Evolutionary conservation across 2,329 filamentous ascomycete species (phyloP).

Genomic region (Chaetoscypha palmicola): DNA sequence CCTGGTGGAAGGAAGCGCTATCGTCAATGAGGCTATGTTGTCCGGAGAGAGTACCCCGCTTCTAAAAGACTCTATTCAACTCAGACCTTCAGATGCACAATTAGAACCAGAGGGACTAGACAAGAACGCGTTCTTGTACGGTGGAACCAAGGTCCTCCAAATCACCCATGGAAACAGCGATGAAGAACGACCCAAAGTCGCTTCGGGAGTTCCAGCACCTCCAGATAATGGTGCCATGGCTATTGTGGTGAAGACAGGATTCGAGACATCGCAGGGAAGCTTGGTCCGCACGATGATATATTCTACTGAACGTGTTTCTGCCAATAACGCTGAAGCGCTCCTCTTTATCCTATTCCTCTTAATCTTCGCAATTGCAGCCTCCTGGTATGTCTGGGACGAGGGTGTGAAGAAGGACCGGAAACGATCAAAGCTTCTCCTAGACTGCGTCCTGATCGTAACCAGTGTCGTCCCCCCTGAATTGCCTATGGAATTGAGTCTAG

Average conservation of each 20-base stretch:
- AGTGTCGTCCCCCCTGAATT: conserved; percentile 97
- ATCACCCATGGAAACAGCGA: conserved; percentile 79
- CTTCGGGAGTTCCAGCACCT: conserved; percentile 71
- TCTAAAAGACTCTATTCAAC: conserved; percentile 89
- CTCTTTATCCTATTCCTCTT: conserved; percentile 95
- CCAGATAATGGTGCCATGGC: conserved; percentile 93
- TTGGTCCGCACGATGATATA: conserved; percentile 99
- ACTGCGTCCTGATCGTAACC: conserved; percentile 95
- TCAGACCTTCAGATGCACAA: conserved; percentile 71
- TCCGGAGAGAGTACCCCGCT: conserved; percentile 96
- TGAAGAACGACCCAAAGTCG: conserved; percentile 63
- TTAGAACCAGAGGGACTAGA: conserved; percentile 88
- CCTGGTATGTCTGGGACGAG: conserved; percentile 98
- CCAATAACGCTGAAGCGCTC: conserved; percentile 93
- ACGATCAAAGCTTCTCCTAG: conserved; percentile 91
- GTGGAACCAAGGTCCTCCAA: conserved; percentile 95
- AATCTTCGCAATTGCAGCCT: conserved; percentile 92
- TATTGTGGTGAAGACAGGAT: conserved; percentile 93
- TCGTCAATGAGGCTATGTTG: conserved; percentile 99
- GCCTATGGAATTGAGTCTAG: conserved; percentile 95
- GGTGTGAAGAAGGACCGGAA: conserved; percentile 92
- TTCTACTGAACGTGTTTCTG: conserved; percentile 97
- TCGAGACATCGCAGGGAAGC: conserved; percentile 96
- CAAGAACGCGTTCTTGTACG: conserved; percentile 94
- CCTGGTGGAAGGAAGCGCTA: conserved; percentile 86